Evolutionary conservation across 352 stramenopile species (phyloP), one percentile per base, ranked within the genome.

Genomic region (Globisporangium spiculum): DNA sequence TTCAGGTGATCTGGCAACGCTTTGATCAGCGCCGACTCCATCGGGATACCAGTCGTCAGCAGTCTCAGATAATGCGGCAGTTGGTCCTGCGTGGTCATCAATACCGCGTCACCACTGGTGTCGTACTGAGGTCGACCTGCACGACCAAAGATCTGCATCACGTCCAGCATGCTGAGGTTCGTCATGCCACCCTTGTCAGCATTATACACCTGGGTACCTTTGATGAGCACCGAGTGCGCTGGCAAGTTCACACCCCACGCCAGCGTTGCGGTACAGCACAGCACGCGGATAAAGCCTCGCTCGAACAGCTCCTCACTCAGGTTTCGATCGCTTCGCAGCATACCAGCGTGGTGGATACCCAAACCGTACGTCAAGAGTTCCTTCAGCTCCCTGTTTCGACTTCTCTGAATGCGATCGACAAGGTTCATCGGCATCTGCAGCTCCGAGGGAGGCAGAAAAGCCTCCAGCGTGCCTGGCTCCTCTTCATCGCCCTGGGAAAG

Each of bases 61-160:
- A 99, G 88, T 36, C 98, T 86, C 18, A 99, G 74, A 70, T 99
- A 99, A 56, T 98, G 81, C 38, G 89, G 80, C 6, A 98, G 73
- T 63, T 97, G 86, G 38, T 97, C 88, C 68, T 99, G 90, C 55
- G 96, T 97, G 4, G 98, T 99, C 63, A 99, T 98, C n/a, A 99
- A 74, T 63, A 98, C 98, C 7, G 97, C 98, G 74, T 99, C 97
- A 69, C 98, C 98, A 60, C 86, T 97, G n/a, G 86, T 98, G 71
- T 99, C 98, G 77, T 99, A 99, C 83, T 99, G 97, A n/a, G 98
- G 98, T 36, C 98, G 89, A 57, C 98, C 98, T 5, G 98, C 98
- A 63, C 98, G 86, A 54, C 98, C 98, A 74, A 99, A 99, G 73
- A 99, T 99, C 81, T 99, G 98, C 78, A 99, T 97, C n/a, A 99